phyloP scores from a whole-genome alignment of 202 grass and related monocot species.

The Setaria italica region DNA sequence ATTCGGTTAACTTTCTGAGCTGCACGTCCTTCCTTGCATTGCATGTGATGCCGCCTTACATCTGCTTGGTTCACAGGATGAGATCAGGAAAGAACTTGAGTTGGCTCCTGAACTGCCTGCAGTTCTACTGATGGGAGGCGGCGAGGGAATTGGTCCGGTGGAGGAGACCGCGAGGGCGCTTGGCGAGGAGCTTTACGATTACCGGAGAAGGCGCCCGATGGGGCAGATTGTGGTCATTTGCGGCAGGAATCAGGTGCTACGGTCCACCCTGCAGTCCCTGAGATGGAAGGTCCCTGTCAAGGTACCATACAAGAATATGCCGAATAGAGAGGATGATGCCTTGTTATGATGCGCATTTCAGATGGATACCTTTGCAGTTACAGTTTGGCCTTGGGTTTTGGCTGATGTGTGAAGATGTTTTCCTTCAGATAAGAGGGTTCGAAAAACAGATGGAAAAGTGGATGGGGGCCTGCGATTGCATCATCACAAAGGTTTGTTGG shows the following conservation, averaged over 20 bases:
- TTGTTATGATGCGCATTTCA: constrained; percentile 43
- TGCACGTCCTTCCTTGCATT: constrained; percentile 16
- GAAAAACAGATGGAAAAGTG: constrained; percentile 86
- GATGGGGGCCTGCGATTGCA: constrained; percentile 91
- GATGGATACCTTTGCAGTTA: not conserved
- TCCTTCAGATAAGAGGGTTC: constrained; percentile 71
- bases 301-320: constrained; percentile 51
- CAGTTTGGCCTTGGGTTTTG: not conserved
- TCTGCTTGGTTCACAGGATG: constrained; percentile 49
- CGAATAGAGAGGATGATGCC: constrained; percentile 1
- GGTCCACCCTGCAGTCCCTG: constrained; percentile 49
- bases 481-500: constrained; percentile 72
- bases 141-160: constrained; percentile 90
- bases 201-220: constrained; percentile 33
- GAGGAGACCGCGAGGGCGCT: constrained; percentile 73
- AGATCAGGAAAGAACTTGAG: constrained; percentile 68
- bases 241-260: constrained; percentile 68
- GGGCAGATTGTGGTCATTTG: constrained; percentile 81
- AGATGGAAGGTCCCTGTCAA: constrained; percentile 77
- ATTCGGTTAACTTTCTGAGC: not conserved
- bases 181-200: constrained; percentile 64
- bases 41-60: not conserved
- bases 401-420: constrained; percentile 23
- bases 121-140: constrained; percentile 82
- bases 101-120: constrained; percentile 70